Evolutionary conservation across 768 basidiomycete genomes (phyloP).

Genomic region (Mycena amicta): DNA sequence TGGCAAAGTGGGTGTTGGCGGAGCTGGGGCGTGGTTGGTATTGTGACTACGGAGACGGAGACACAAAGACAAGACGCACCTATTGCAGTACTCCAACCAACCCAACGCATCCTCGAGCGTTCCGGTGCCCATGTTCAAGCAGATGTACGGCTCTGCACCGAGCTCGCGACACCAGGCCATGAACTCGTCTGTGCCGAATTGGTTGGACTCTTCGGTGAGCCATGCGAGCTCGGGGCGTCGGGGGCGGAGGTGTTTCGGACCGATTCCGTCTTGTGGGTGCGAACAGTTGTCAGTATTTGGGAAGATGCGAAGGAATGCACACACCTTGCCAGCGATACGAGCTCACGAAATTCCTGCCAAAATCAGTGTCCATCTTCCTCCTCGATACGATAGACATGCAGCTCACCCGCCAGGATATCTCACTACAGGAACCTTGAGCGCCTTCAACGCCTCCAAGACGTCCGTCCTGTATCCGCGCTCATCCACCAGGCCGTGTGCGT

Average conservation of each 20-base stretch:
- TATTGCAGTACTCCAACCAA: conserved; percentile 68
- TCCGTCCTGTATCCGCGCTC: conserved; percentile 53
- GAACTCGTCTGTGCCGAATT: conserved; percentile 63
- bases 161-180: conserved; percentile 56
- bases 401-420: conserved; percentile 57
- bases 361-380: no score
- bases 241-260: conserved; percentile 50
- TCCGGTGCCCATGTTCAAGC: conserved; percentile 67
- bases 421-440: conserved; percentile 50
- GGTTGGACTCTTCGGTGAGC: conserved; percentile 61
- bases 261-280: conserved; percentile 64
- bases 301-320: no score
- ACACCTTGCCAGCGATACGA: conserved; percentile 62
- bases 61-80: conserved; percentile 26
- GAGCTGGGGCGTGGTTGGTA: no score
- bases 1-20: conserved; percentile 52
- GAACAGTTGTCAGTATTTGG: no score
- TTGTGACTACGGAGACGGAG: no score
- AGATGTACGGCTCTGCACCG: conserved; percentile 59
- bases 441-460: conserved; percentile 47
- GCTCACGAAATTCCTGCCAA: conserved; percentile 54
- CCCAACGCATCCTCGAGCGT: conserved; percentile 60
- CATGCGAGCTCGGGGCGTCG: conserved; percentile 63
- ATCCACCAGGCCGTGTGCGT: conserved; percentile 39
- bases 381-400: no score